These are phyloP conservation scores for Stereocaulon alpinum DNA, from an alignment of 495 filamentous ascomycete genomes.

Conservation along the genomic window DNA sequence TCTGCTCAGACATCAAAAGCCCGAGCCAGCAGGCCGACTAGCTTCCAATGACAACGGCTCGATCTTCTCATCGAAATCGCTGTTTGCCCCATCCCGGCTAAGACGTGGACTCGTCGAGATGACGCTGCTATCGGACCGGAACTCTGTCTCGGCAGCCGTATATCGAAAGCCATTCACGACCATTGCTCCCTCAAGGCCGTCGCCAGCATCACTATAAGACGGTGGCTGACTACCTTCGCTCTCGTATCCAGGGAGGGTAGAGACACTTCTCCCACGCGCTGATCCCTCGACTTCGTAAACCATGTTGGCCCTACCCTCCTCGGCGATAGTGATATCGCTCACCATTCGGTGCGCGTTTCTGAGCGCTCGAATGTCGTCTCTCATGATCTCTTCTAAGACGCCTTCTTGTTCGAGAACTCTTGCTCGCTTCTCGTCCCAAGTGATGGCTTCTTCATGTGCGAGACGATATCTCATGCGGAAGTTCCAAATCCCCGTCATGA, in stretches of 20 bases:
- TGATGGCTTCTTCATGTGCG: neutral
- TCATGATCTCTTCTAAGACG: constrained; percentile 21
- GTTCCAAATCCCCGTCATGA: constrained; percentile 9
- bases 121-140: constrained; percentile 23
- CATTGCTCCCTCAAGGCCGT: neutral
- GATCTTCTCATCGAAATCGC: constrained; percentile 21
- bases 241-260: constrained; percentile 22
- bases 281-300: constrained; percentile 14
- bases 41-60: constrained; percentile 18
- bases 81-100: constrained; percentile 23
- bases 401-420: constrained; percentile 28
- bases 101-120: constrained; percentile 24
- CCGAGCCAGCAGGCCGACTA: neutral
- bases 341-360: constrained; percentile 36
- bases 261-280: constrained; percentile 17
- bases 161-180: constrained; percentile 17
- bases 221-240: constrained; percentile 23
- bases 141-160: constrained; percentile 14
- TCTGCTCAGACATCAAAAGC: neutral
- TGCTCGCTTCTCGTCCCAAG: constrained; percentile 20
- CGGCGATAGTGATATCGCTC: constrained; percentile 35
- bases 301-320: constrained; percentile 27
- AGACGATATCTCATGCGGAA: constrained; percentile 17
- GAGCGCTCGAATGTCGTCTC: constrained; percentile 38
- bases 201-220: constrained; percentile 16